Conservation (phyloP, 2,329 filamentous ascomycete genomes). For the Fusarium musae region DNA sequence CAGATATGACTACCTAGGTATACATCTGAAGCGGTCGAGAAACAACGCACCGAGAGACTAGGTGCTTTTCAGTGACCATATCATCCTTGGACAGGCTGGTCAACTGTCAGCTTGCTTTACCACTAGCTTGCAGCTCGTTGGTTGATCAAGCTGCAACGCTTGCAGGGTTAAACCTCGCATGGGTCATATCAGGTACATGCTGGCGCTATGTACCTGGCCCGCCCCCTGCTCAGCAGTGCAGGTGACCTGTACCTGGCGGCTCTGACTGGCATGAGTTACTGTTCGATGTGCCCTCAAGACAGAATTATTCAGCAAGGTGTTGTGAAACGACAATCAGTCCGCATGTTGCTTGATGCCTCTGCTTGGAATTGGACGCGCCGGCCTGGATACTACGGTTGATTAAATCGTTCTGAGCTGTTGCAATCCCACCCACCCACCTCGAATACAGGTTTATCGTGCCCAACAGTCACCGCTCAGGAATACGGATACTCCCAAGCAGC, state of each 20-base stretch:
- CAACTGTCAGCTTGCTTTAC: conserved; percentile 28
- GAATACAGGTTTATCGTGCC: neutral
- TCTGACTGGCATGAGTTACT: conserved; percentile 35
- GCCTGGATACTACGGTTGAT: conserved; percentile 22
- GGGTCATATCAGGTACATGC: conserved; percentile 44
- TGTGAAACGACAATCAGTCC: conserved; percentile 22
- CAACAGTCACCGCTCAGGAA: conserved; percentile 34
- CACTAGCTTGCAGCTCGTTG: conserved; percentile 26
- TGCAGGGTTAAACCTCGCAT: conserved; percentile 40
- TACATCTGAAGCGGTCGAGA: neutral
- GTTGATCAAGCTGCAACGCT: conserved; percentile 37
- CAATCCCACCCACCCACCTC: conserved; percentile 24
- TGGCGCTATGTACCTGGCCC: conserved; percentile 50
- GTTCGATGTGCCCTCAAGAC: conserved; percentile 11
- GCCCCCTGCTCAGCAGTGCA: conserved; percentile 48
- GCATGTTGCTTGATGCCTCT: conserved; percentile 11
- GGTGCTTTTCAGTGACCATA: conserved; percentile 1
- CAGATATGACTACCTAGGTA: neutral
- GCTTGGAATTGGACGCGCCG: conserved; percentile 21
- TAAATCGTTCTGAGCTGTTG: conserved; percentile 9
- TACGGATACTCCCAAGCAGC: conserved; percentile 23
- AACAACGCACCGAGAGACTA: conserved; percentile 1
- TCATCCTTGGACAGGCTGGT: conserved; percentile 10
- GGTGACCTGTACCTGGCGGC: conserved; percentile 54
- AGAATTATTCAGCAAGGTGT: conserved; percentile 34